A percentile compares a stretch with the other conserved stretches of the same genome.
These are phyloP conservation scores for Westerdykella aurantiaca DNA, from an alignment of 2,329 filamentous ascomycete species.

Conservation along the genomic window DNA sequence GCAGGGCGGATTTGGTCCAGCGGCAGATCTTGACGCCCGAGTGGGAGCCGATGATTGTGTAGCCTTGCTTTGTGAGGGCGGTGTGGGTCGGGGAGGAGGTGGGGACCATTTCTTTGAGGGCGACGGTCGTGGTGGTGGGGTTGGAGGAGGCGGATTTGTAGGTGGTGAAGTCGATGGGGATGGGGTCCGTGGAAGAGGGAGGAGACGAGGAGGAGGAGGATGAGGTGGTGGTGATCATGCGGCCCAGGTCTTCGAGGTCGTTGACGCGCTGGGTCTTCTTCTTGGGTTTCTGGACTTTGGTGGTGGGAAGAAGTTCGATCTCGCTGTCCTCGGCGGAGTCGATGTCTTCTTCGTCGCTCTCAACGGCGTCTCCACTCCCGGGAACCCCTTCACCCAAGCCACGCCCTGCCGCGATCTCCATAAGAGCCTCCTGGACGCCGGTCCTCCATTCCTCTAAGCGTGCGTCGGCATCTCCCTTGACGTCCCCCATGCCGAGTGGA, in stretches of 20 bases:
- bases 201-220: constrained; percentile 5
- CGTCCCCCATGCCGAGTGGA: constrained; percentile 81
- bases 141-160: constrained; percentile 47
- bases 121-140: constrained; percentile 41
- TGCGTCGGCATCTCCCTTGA: constrained; percentile 64
- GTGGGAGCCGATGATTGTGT: constrained; percentile 90
- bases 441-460: constrained; percentile 70
- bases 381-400: constrained; percentile 61
- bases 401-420: constrained; percentile 50
- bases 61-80: constrained; percentile 91
- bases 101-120: constrained; percentile 86
- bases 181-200: constrained; percentile 38
- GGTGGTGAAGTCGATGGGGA: constrained; percentile 84
- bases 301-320: constrained; percentile 22
- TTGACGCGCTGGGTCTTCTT: constrained; percentile 49
- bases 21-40: constrained; percentile 96
- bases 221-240: constrained; percentile 47
- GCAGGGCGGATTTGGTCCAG: constrained; percentile 95
- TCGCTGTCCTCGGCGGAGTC: constrained; percentile 46
- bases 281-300: constrained; percentile 37
- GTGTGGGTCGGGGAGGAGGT: constrained; percentile 82
- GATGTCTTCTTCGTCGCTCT: constrained; percentile 71
- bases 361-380: constrained; percentile 75
- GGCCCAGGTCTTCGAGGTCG: constrained; percentile 80
- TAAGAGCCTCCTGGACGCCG: constrained; percentile 67